Conservation (phyloP, 768 basidiomycete genomes). For the Agrocybe chaxingu region DNA sequence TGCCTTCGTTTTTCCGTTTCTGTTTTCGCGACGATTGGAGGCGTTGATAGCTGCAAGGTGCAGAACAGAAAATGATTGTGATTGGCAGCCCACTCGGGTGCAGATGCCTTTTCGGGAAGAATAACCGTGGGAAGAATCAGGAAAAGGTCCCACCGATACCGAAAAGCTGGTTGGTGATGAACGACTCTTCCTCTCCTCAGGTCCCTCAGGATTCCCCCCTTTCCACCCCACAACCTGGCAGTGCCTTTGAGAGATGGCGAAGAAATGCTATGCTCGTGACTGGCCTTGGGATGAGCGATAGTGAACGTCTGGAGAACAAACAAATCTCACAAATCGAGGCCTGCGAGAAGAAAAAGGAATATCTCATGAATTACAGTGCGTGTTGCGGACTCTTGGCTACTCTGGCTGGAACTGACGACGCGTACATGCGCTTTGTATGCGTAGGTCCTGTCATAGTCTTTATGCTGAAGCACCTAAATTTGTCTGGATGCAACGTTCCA, state of each 20-base stretch:
- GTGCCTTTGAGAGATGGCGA: conserved; percentile 48
- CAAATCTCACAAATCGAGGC: conserved; percentile 29
- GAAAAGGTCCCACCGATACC: conserved; percentile 8
- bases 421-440: background rate
- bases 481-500: conserved; percentile 69
- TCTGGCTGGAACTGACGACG: background rate
- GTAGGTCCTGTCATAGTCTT: conserved; percentile 84
- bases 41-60: too few relatives aligned
- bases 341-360: conserved; percentile 71
- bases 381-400: conserved; percentile 13
- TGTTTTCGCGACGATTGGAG: too few relatives aligned
- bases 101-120: background rate
- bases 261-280: conserved; percentile 44
- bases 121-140: conserved; percentile 14
- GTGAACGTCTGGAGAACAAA: conserved; percentile 41
- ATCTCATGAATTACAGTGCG: conserved; percentile 70
- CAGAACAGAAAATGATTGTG: background rate
- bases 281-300: conserved; percentile 44
- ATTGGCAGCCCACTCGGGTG: background rate
- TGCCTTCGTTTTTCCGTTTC: too few relatives aligned
- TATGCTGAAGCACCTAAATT: conserved; percentile 87
- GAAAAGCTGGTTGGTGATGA: conserved; percentile 18
- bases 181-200: conserved; percentile 19
- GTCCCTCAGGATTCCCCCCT: conserved; percentile 15
- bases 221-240: conserved; percentile 20